Evolutionary conservation across 1,284 basidiomycete species (phyloP).

Genomic region (Chalciporus sp.): DNA sequence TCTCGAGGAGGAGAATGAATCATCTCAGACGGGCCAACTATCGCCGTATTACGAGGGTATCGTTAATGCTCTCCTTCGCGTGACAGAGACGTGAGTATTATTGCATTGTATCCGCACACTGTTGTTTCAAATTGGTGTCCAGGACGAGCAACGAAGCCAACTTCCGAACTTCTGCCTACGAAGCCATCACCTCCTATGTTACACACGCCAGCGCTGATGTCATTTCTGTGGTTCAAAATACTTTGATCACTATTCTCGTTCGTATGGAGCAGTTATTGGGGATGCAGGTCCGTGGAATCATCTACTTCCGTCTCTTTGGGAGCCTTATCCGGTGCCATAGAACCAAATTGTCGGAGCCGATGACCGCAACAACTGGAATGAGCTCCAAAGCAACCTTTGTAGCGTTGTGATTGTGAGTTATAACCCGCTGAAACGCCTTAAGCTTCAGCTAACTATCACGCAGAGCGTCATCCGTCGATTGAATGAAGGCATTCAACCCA

Average conservation of each 20-base stretch:
- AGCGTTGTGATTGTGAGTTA: slow-evolving; percentile 80
- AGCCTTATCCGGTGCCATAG: slow-evolving; percentile 39
- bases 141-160: slow-evolving; percentile 90
- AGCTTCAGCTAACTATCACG: slow-evolving; percentile 7
- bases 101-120: background rate
- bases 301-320: slow-evolving; percentile 1
- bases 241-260: slow-evolving; percentile 78
- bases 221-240: slow-evolving; percentile 82
- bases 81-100: slow-evolving; percentile 78
- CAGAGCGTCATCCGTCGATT: slow-evolving; percentile 88
- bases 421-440: background rate
- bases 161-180: slow-evolving; percentile 94
- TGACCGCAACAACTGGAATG: slow-evolving; percentile 99
- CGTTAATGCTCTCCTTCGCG: slow-evolving; percentile 77
- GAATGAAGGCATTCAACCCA: slow-evolving; percentile 80
- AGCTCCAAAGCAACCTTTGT: slow-evolving; percentile 95
- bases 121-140: slow-evolving; percentile 18
- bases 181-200: slow-evolving; percentile 89
- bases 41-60: slow-evolving; percentile 91
- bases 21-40: slow-evolving; percentile 59
- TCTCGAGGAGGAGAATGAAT: slow-evolving; percentile 58
- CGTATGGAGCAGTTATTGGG: slow-evolving; percentile 89
- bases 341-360: slow-evolving; percentile 95
- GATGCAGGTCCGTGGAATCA: slow-evolving; percentile 60
- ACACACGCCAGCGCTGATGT: slow-evolving; percentile 83